phyloP scores from a whole-genome alignment of 441 rosid genomes.

The Corymbia calophylla region DNA sequence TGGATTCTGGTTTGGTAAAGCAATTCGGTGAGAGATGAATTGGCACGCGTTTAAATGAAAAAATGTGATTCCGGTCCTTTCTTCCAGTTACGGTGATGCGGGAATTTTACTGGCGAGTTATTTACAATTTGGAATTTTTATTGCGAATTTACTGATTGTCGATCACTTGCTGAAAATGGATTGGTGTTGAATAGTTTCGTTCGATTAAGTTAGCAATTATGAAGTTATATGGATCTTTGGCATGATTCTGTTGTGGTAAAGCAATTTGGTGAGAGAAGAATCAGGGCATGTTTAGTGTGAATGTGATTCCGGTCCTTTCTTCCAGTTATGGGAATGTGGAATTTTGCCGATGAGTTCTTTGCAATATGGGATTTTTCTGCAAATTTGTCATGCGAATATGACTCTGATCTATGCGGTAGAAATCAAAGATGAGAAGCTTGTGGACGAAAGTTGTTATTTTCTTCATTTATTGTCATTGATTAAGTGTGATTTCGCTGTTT shows the following conservation, averaged over 20 bases:
- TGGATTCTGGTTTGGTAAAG: not conserved
- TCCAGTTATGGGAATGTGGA: not conserved
- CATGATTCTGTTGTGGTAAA: not conserved
- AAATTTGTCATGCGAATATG: not conserved
- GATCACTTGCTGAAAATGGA: not conserved
- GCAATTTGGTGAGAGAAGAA: not conserved
- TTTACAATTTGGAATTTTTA: not conserved
- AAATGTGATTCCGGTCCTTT: not conserved
- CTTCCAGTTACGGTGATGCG: not conserved
- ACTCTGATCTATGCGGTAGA: not conserved
- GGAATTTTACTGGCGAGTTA: not conserved
- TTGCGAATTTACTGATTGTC: not conserved
- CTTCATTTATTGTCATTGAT: not conserved
- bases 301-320: not conserved
- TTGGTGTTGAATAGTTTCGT: not conserved
- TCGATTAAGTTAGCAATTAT: not conserved
- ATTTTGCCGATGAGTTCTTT: not conserved
- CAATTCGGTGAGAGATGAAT: not conserved
- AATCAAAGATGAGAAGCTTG: not conserved
- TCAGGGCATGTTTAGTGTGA: not conserved
- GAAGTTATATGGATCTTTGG: not conserved
- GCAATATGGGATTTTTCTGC: not conserved
- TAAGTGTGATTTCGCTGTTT: not conserved
- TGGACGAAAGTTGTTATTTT: not conserved
- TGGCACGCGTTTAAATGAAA: not conserved